Base-by-base conservation (phyloP, 1,139 yeast genomes). In the Yamadazyma atmosphaerica region DNA sequence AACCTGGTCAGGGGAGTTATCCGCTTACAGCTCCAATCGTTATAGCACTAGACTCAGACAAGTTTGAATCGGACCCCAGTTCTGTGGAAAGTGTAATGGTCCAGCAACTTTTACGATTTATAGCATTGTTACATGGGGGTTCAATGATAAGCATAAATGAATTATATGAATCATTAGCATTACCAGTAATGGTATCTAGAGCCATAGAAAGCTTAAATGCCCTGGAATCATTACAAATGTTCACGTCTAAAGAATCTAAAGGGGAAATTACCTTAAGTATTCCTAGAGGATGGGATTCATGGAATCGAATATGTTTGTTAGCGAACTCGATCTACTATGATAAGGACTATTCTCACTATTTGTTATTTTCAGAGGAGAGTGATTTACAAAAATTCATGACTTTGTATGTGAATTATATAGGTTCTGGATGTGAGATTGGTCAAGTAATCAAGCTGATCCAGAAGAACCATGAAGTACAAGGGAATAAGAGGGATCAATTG, bases 31-130 rank as follows among this genome's bases (percentile, higher is more conserved):
- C 40, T 3, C 30, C 32, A 27, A 36, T 56, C 18, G 39, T 43
- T 3, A 38, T 60, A 4, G 29, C 58, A 11, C 35, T 61, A 17
- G 56, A 60, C 33, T 37, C 59, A 3, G 27, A 30, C 2, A 22
- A 35, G 14, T 34, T 56, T 7, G 51, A 46, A 5, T 43, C 42
- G 12, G 58, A 55, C 31, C 54, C 52, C 30, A 45, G 63, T 15
- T 41, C 60, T 1, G 49, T 56, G 4, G 43, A 44, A 10, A 49
- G 53, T 22, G 52, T 64, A 10, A 47, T 47, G 21, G 51, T 70
- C 2, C 88, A 84, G 51, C 86, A 83, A 48, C 51, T 32, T 25
- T 46, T 81, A 22, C 65, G 95, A 28, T 58, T 72, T 8, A 43
- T 80, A 1, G 65, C 78, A 10, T 52, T 79, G 35, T 61, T 67